Evolutionary conservation across 75 land plant species (phyloP).

Genomic region (Cryptomeria japonica): DNA sequence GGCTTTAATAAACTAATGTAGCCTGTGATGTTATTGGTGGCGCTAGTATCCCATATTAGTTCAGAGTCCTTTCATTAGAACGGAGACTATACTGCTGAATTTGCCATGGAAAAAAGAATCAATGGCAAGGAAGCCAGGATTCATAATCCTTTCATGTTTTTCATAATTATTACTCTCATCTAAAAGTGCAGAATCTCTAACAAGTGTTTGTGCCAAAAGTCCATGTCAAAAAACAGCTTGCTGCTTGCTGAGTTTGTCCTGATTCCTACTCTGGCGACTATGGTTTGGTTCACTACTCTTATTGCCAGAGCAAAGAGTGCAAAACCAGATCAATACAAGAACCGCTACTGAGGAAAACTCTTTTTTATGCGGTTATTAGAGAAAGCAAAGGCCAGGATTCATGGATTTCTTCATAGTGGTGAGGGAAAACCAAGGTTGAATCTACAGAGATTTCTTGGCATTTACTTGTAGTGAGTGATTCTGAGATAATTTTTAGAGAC

Average conservation of each 20-base stretch:
- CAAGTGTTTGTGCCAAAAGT: constrained; percentile 63
- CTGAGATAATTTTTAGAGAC: constrained; percentile 69
- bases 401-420: constrained; percentile 26
- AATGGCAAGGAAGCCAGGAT: constrained; percentile 49
- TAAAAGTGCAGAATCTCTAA: constrained; percentile 54
- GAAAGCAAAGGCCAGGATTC: constrained; percentile 35
- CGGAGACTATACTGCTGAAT: constrained; percentile 69
- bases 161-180: constrained; percentile 80
- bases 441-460: not conserved
- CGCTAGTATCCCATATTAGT: constrained; percentile 68
- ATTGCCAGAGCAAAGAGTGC: constrained; percentile 63
- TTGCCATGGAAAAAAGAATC: constrained; percentile 36
- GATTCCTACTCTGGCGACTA: no score
- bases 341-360: constrained; percentile 47
- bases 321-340: constrained; percentile 19
- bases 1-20: constrained; percentile 31
- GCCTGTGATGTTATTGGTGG: constrained; percentile 64
- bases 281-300: constrained; percentile 51
- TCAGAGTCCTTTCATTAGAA: constrained; percentile 56
- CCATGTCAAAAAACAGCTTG: no score
- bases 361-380: constrained; percentile 59
- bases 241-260: no score
- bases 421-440: constrained; percentile 24
- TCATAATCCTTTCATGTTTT: constrained; percentile 19
- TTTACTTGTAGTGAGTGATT: constrained; percentile 69